Evolutionary conservation across 106 monocot genomes (phyloP), one percentile per base, ranked within the genome.

Genomic region (Alisma plantagoaquatica): DNA sequence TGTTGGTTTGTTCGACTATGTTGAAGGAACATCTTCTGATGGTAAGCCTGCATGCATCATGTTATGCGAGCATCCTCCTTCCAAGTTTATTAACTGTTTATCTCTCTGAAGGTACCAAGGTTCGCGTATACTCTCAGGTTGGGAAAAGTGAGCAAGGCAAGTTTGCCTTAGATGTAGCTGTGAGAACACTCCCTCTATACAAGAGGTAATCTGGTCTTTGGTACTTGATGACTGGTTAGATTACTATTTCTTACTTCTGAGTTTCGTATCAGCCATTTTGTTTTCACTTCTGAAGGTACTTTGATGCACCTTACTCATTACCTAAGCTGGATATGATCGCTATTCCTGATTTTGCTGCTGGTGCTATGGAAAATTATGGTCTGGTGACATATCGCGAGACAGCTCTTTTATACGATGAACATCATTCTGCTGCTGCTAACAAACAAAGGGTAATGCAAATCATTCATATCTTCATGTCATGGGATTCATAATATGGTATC

Each of bases 341-440:
- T 25, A 88, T 96, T 59, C 88, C 94, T 67, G 94, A 96, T 81
- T 96, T 96, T 83, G 65, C 88, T 73, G 72, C 80, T 65, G 88
- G 94, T 2, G 94, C 88, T 22, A 96, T 88, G 88, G 94, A 96
- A 58, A 96, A 96, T 60, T 96, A 84, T 75, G 94, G 94, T 42
- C 60, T 96, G 55, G 84, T 96, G 15, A 96, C 94, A 47, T 96
- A 88, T 47, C 68, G 94, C 42, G 94, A 96, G 53, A 73, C 58
- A 53, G 77, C 70, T 60, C 67, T 96, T 56, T 75, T 96, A 29
- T 96, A 73, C 73, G 84, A 88, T 66, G 80, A 88, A n/a, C 62
- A 20, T 1, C 75, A 78, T 49, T 96, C 94, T 33, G 78, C 94
- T 35, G 83, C 88, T 61, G 69, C 61, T 10, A 75, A 68, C 66